phyloP scores from a whole-genome alignment of 768 basidiomycete species.

The Coprinopsis marcescibilis region DNA sequence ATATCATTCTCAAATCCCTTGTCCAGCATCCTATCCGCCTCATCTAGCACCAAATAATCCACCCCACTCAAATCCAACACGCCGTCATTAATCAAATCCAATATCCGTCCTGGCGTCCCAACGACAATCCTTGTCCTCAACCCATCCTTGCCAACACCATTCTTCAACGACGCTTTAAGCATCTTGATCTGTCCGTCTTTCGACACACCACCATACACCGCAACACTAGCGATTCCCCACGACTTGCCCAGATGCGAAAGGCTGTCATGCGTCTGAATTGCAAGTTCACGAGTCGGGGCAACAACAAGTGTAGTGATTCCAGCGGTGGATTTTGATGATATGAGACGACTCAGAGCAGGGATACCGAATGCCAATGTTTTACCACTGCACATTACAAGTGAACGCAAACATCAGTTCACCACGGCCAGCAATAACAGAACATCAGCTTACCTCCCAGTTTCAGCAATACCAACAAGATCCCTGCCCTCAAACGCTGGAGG shows the following conservation, averaged over 20 bases:
- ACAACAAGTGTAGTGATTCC: conserved; percentile 69
- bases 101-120: conserved; percentile 89
- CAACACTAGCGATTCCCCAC: conserved; percentile 75
- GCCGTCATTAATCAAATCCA: conserved; percentile 89
- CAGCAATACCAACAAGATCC: conserved; percentile 95
- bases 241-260: conserved; percentile 67
- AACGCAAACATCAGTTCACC: background rate
- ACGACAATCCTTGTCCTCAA: conserved; percentile 73
- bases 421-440: background rate
- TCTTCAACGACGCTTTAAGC: conserved; percentile 49
- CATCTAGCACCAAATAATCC: conserved; percentile 89
- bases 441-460: conserved; percentile 73
- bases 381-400: conserved; percentile 48
- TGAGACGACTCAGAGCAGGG: conserved; percentile 72
- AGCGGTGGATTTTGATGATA: conserved; percentile 30
- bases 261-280: conserved; percentile 89
- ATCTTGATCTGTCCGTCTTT: conserved; percentile 77
- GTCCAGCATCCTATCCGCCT: conserved; percentile 98
- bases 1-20: conserved; percentile 99
- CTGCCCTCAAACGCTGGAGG: conserved; percentile 73
- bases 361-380: conserved; percentile 97
- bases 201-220: conserved; percentile 92
- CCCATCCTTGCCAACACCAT: conserved; percentile 34
- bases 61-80: conserved; percentile 82
- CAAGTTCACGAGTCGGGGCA: conserved; percentile 94